Conservation (phyloP, 345 rosid species). For the Abelmoschus esculentus region DNA sequence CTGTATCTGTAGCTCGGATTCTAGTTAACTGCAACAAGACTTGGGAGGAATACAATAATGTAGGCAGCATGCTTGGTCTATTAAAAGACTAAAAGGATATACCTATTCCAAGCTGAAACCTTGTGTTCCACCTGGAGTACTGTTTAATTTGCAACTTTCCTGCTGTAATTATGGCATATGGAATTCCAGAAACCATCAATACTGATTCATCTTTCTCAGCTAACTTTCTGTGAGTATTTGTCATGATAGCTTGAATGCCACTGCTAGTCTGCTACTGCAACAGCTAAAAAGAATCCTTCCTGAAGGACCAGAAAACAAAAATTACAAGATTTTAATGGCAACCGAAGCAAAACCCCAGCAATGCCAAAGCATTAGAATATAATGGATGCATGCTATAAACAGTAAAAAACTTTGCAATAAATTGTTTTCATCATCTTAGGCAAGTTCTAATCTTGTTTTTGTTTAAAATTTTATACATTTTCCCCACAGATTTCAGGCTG, state of each 20-base stretch:
- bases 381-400: too few relatives aligned
- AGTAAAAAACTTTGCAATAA: too few relatives aligned
- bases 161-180: conserved; percentile 60
- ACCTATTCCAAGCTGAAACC: conserved; percentile 66
- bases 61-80: neutral
- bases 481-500: neutral
- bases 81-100: conserved; percentile 10
- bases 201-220: conserved; percentile 73
- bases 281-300: conserved; percentile 58
- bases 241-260: conserved; percentile 66
- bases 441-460: too few relatives aligned
- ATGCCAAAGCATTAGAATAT: neutral
- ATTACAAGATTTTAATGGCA: too few relatives aligned
- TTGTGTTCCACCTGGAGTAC: conserved; percentile 62
- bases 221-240: conserved; percentile 40
- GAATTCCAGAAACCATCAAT: conserved; percentile 41
- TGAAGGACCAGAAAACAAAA: conserved; percentile 22
- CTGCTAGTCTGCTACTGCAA: conserved; percentile 35
- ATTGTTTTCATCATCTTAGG: too few relatives aligned
- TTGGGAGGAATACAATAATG: neutral
- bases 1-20: neutral
- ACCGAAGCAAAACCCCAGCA: neutral
- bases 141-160: conserved; percentile 49
- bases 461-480: neutral
- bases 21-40: neutral